Percentiles rank a stretch among this genome's conserved stretches.
These are phyloP conservation scores for Penicillium sp. DNA, from an alignment of 2,329 filamentous ascomycete species.

Conservation along the genomic window DNA sequence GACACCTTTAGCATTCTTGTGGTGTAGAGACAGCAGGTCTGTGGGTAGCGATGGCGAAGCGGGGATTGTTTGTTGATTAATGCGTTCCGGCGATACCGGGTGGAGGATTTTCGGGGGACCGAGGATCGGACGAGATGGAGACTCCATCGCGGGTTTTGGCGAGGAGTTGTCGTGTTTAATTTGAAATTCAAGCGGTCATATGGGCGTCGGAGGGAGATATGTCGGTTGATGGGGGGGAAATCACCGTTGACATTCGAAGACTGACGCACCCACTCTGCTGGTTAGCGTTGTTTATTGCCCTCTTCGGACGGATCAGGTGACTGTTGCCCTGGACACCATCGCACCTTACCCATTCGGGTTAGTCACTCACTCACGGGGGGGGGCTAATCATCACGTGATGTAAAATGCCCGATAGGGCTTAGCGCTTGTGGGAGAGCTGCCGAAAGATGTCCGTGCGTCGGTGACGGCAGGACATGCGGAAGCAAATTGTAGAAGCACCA, in stretches of 20 bases:
- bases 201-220: conserved; percentile 13
- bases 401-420: conserved; percentile 3
- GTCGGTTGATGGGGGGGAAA: conserved; percentile 19
- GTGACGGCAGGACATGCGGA: background rate
- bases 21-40: conserved; percentile 39
- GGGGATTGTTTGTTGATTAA: conserved; percentile 50
- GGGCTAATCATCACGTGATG: conserved; percentile 24
- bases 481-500: conserved; percentile 7
- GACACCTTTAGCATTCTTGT: conserved; percentile 38
- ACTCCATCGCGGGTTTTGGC: conserved; percentile 35
- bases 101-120: conserved; percentile 43
- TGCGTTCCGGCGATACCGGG: conserved; percentile 51
- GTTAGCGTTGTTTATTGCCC: conserved; percentile 32
- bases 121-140: conserved; percentile 36
- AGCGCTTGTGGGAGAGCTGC: conserved; percentile 5
- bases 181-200: conserved; percentile 20
- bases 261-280: conserved; percentile 35
- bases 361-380: background rate
- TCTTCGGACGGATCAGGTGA: conserved; percentile 31
- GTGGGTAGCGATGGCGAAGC: conserved; percentile 43
- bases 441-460: conserved; percentile 22
- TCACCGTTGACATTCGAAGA: conserved; percentile 24
- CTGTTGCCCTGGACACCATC: conserved; percentile 34
- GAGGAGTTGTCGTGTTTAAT: conserved; percentile 4
- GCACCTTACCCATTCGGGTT: conserved; percentile 5